Conservation (phyloP, 306 rosid genomes). For the Quercus ilex region DNA sequence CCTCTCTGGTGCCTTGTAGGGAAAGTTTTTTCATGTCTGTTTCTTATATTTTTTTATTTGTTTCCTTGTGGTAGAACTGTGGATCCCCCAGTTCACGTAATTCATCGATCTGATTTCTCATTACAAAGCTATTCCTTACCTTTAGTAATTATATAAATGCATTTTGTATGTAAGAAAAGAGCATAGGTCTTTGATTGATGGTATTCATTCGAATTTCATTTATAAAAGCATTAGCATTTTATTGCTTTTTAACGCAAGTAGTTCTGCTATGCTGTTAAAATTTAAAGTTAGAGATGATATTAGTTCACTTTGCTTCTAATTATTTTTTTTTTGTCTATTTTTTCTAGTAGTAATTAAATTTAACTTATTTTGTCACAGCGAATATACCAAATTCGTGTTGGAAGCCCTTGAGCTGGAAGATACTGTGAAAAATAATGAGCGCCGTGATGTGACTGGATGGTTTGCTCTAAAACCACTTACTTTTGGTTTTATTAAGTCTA, state of each 20-base stretch:
- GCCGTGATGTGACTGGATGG: conserved; percentile 73
- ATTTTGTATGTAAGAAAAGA: not conserved
- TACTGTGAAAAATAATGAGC: conserved; percentile 68
- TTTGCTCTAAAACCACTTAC: conserved; percentile 34
- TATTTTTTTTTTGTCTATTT: not conserved
- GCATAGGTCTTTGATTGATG: not conserved
- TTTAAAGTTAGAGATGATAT: not conserved
- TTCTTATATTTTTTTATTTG: not conserved
- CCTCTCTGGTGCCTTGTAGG: not conserved
- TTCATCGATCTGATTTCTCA: not conserved
- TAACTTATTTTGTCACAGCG: conserved; percentile 46
- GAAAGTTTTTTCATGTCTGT: not conserved
- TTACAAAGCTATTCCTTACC: not conserved
- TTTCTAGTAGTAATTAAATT: conserved; percentile 13
- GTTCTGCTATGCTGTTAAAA: not conserved
- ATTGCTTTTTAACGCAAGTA: not conserved
- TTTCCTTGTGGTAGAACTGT: not conserved
- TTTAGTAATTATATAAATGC: not conserved
- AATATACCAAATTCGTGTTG: conserved; percentile 71
- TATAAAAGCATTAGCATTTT: not conserved
- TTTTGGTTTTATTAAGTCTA: not conserved
- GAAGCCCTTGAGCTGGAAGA: conserved; percentile 95
- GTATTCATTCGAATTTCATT: not conserved
- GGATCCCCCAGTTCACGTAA: not conserved
- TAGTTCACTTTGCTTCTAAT: not conserved